A percentile compares a stretch with the other conserved stretches of the same genome.
Conservation (phyloP, 1,284 basidiomycete genomes). For the Ganoderma sp. region DNA sequence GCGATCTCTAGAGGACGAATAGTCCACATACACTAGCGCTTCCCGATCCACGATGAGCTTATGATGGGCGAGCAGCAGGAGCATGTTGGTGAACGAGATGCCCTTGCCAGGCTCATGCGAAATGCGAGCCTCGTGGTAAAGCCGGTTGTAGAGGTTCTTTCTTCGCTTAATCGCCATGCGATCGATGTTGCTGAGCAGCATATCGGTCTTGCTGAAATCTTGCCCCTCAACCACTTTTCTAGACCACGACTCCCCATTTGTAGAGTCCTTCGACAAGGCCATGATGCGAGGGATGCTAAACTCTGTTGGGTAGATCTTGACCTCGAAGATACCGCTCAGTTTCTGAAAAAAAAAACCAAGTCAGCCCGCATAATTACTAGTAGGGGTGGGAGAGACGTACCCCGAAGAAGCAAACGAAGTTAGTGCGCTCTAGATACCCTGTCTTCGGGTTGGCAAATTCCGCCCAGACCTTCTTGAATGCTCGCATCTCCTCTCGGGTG, state of each 20-base stretch:
- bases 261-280: constrained; percentile 48
- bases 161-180: constrained; percentile 66
- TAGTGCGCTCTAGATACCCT: constrained; percentile 76
- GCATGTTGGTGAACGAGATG: constrained; percentile 92
- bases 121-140: constrained; percentile 88
- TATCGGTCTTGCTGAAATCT: constrained; percentile 69
- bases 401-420: constrained; percentile 83
- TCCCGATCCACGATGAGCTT: constrained; percentile 91
- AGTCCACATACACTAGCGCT: constrained; percentile 76
- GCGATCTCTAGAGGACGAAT: no score
- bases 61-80: constrained; percentile 88
- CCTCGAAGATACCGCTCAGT: constrained; percentile 84
- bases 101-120: constrained; percentile 76
- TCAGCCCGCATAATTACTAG: constrained; percentile 13
- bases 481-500: constrained; percentile 87
- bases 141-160: constrained; percentile 70
- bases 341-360: constrained; percentile 49
- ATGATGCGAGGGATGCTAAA: constrained; percentile 68
- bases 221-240: constrained; percentile 54
- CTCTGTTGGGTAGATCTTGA: constrained; percentile 79
- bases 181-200: constrained; percentile 69
- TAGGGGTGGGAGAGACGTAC: constrained; percentile 53
- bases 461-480: constrained; percentile 95
- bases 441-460: constrained; percentile 82
- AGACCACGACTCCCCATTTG: constrained; percentile 22